These are phyloP conservation scores for Mortierella antarctica DNA, from an alignment of 192 early-diverging fungal genomes.

Conservation along the genomic window DNA sequence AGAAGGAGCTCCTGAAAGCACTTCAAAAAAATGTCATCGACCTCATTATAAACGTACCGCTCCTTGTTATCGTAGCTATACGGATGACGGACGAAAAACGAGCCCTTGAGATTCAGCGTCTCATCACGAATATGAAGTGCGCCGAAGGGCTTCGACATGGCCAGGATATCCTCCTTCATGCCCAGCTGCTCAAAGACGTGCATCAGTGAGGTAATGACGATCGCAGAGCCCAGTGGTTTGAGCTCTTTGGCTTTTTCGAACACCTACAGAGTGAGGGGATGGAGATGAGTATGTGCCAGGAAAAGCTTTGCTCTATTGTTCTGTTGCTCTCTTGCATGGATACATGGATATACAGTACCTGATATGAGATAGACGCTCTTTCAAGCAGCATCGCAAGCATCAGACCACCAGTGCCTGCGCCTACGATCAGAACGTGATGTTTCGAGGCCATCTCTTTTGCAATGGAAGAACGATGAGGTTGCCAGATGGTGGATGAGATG, in stretches of 20 bases:
- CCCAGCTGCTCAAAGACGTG: conserved; percentile 22
- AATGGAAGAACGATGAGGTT: too few relatives aligned
- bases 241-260: conserved; percentile 12
- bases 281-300: not conserved
- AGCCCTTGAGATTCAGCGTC: not conserved
- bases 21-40: not conserved
- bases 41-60: not conserved
- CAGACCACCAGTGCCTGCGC: conserved; percentile 31
- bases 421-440: conserved; percentile 29
- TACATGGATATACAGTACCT: conserved; percentile 5
- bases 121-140: conserved; percentile 12
- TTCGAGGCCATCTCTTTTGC: conserved; percentile 13
- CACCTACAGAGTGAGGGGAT: not conserved
- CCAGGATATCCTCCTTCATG: conserved; percentile 5
- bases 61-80: not conserved
- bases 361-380: conserved; percentile 22
- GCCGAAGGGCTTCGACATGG: conserved; percentile 15
- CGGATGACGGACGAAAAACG: not conserved
- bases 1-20: not conserved
- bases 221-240: conserved; percentile 16
- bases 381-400: conserved; percentile 35
- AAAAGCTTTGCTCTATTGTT: conserved; percentile 1
- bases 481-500: too few relatives aligned
- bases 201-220: not conserved
- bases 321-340: not conserved